Conservation (phyloP, 441 rosid species). For the Lepidium campestre region DNA sequence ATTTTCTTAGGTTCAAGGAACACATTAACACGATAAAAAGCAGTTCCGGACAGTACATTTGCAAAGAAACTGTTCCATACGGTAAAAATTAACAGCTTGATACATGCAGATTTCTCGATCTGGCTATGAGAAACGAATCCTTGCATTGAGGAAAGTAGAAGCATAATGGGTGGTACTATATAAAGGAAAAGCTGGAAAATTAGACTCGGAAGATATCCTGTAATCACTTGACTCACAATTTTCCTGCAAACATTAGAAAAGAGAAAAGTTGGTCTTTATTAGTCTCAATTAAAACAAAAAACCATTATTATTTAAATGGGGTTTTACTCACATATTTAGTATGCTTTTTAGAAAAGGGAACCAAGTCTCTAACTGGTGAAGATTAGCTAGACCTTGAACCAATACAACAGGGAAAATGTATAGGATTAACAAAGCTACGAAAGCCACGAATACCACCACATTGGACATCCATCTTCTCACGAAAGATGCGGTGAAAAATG, state of each 20-base stretch:
- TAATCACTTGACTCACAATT: constrained; percentile 64
- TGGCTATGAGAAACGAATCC: constrained; percentile 70
- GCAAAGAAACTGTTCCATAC: constrained; percentile 90
- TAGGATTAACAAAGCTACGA: constrained; percentile 47
- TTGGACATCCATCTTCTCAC: constrained; percentile 68
- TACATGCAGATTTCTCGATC: constrained; percentile 75
- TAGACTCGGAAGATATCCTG: constrained; percentile 94
- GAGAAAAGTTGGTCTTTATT: constrained; percentile 4
- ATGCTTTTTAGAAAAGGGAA: constrained; percentile 71
- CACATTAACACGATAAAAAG: constrained; percentile 48
- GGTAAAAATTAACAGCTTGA: constrained; percentile 62
- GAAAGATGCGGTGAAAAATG: constrained; percentile 85
- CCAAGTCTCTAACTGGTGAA: constrained; percentile 67
- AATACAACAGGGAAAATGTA: constrained; percentile 77
- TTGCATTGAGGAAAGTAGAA: constrained; percentile 67
- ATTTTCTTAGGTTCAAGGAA: constrained; percentile 77
- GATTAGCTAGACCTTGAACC: constrained; percentile 91
- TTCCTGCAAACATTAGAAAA: constrained; percentile 39
- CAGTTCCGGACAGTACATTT: constrained; percentile 79
- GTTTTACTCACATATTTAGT: constrained; percentile 56
- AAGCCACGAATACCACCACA: constrained; percentile 49
- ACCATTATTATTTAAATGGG: neutral
- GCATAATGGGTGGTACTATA: constrained; percentile 68
- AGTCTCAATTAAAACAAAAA: neutral
- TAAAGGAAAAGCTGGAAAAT: constrained; percentile 57